These are phyloP conservation scores for Plasmodium vinckei DNA, from an alignment of 169 alveolate species.

Conservation along the genomic window DNA sequence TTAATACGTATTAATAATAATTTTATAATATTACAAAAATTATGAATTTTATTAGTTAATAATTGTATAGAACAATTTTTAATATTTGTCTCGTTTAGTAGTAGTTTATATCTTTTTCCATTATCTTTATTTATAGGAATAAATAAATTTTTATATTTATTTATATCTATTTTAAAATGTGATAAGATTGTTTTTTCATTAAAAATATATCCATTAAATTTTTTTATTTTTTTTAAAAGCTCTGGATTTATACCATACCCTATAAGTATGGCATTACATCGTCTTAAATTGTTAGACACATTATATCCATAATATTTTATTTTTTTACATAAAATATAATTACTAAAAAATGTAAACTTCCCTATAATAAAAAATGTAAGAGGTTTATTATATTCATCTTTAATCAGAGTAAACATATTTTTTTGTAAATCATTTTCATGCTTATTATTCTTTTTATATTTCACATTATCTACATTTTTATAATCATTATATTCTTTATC, in stretches of 20 bases:
- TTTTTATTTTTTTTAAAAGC: constrained; percentile 20
- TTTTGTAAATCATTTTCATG: background rate
- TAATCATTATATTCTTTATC: constrained; percentile 44
- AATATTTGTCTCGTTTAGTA: constrained; percentile 34
- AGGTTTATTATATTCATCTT: constrained; percentile 32
- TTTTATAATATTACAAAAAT: constrained; percentile 10
- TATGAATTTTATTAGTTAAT: constrained; percentile 15
- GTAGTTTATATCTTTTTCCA: constrained; percentile 29
- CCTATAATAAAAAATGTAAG: constrained; percentile 50
- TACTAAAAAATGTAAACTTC: constrained; percentile 28
- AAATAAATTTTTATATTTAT: constrained; percentile 24
- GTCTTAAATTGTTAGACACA: constrained; percentile 19
- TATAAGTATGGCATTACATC: constrained; percentile 33
- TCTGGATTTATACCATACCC: constrained; percentile 45
- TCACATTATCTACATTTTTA: background rate
- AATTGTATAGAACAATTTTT: background rate
- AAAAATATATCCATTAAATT: constrained; percentile 40
- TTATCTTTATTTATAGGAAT: constrained; percentile 48
- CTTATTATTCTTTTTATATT: too few relatives aligned
- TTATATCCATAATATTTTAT: constrained; percentile 47
- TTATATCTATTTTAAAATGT: constrained; percentile 26
- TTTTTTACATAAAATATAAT: constrained; percentile 18
- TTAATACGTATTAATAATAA: background rate
- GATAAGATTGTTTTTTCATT: constrained; percentile 21
- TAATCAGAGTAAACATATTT: background rate